A percentile compares a stretch with the other conserved stretches of the same genome.
Evolutionary conservation across 2,329 filamentous ascomycete genomes (phyloP).

Genomic region (Paraphaeosphaeria sporulosa): DNA sequence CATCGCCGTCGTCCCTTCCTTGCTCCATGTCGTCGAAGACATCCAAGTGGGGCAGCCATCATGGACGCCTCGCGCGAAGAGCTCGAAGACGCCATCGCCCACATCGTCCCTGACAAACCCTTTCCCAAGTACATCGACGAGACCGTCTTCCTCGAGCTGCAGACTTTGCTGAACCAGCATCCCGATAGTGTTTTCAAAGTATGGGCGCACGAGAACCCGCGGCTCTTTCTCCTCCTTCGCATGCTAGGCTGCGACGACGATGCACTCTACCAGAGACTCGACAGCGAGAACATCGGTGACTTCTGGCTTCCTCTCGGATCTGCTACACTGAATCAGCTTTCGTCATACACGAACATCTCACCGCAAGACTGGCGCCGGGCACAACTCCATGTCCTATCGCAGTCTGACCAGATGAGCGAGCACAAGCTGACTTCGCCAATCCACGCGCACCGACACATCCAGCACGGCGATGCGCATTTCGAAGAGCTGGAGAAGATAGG

Average conservation of each 20-base stretch:
- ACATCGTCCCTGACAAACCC: slow-evolving; percentile 21
- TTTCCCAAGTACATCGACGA: slow-evolving; percentile 28
- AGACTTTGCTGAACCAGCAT: slow-evolving; percentile 21
- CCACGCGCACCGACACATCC: slow-evolving; percentile 22
- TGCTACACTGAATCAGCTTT: slow-evolving; percentile 16
- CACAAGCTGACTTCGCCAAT: slow-evolving; percentile 21
- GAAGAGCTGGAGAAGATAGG: slow-evolving; percentile 24
- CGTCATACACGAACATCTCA: slow-evolving; percentile 11
- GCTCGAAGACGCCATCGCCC: slow-evolving; percentile 19
- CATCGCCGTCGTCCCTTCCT: neutral
- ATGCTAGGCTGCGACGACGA: slow-evolving; percentile 28
- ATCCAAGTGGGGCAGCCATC: slow-evolving; percentile 1
- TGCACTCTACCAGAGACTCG: slow-evolving; percentile 21
- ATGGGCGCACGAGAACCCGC: slow-evolving; percentile 24
- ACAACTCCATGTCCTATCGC: slow-evolving; percentile 25
- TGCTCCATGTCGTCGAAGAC: slow-evolving; percentile 11
- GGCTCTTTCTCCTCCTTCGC: slow-evolving; percentile 27
- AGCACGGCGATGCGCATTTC: slow-evolving; percentile 18
- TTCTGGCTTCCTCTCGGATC: slow-evolving; percentile 23
- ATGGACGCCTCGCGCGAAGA: slow-evolving; percentile 17
- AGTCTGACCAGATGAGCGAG: slow-evolving; percentile 24
- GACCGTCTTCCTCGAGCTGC: slow-evolving; percentile 26
- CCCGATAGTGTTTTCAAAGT: slow-evolving; percentile 17
- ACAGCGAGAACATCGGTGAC: slow-evolving; percentile 23
- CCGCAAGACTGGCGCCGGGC: slow-evolving; percentile 16